Evolutionary conservation across 192 early-diverging fungal species (phyloP).

Genomic region (Backusella parvicylindrica): DNA sequence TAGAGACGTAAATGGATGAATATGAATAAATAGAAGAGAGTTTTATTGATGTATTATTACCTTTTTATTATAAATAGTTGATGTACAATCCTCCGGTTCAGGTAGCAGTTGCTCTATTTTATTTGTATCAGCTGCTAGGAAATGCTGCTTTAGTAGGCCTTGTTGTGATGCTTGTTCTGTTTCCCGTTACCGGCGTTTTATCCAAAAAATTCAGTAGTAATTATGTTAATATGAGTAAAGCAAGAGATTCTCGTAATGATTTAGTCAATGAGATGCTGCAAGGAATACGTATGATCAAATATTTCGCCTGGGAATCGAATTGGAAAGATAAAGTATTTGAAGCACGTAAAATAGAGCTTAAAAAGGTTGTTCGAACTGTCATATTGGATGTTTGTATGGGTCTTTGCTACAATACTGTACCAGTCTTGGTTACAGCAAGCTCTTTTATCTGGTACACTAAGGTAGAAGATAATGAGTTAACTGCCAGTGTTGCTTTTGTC

Average conservation of each 20-base stretch:
- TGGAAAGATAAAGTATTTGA: constrained; percentile 67
- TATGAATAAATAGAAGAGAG: neutral
- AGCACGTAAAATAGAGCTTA: constrained; percentile 21
- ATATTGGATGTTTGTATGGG: constrained; percentile 18
- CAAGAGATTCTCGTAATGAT: constrained; percentile 72
- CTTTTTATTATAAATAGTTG: neutral
- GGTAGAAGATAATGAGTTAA: constrained; percentile 45
- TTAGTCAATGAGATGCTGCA: constrained; percentile 73
- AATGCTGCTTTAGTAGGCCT: constrained; percentile 74
- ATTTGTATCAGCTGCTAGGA: constrained; percentile 74
- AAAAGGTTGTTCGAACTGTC: constrained; percentile 13
- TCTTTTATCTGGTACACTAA: constrained; percentile 55
- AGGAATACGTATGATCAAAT: constrained; percentile 85
- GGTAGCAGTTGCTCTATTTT: constrained; percentile 58
- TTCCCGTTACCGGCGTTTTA: constrained; percentile 54
- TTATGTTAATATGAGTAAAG: constrained; percentile 51
- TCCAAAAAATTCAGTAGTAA: constrained; percentile 46
- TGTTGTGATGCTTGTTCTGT: constrained; percentile 56
- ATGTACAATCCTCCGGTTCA: constrained; percentile 61
- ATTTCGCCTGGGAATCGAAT: constrained; percentile 75
- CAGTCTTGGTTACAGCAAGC: constrained; percentile 53
- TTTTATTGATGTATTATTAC: neutral
- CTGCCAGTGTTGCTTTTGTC: constrained; percentile 59
- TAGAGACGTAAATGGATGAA: neutral
- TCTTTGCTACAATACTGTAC: constrained; percentile 41